phyloP scores from a whole-genome alignment of 1,139 yeast genomes.

The Saccharomycopsis crataegensis region DNA sequence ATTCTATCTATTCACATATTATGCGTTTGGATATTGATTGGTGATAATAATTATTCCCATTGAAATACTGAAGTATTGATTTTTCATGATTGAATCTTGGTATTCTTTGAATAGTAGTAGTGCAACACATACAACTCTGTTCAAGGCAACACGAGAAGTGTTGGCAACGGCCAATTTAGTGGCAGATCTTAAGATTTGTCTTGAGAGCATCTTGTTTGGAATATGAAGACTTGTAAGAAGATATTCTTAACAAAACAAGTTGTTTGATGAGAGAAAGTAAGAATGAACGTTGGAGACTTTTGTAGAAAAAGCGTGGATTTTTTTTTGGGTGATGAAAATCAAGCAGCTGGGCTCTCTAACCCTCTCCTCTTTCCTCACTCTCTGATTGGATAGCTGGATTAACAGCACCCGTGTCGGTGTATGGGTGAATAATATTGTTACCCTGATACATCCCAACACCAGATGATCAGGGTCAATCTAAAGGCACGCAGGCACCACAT shows the following conservation, averaged over 20 bases:
- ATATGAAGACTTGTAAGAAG: slow-evolving; percentile 3
- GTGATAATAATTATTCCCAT: not conserved
- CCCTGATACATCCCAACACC: no score
- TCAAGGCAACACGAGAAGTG: slow-evolving; percentile 18
- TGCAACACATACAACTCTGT: slow-evolving; percentile 17
- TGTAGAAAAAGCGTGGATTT: not conserved
- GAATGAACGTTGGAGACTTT: not conserved
- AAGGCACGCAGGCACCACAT: no score
- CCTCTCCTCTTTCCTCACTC: not conserved
- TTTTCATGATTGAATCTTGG: no score
- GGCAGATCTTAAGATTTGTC: slow-evolving; percentile 20
- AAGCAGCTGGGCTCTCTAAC: not conserved
- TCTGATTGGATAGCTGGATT: not conserved
- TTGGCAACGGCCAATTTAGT: slow-evolving; percentile 18
- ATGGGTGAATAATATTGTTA: no score
- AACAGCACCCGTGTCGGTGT: not conserved
- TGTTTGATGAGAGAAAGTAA: not conserved
- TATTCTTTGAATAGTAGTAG: no score
- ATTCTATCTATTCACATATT: no score
- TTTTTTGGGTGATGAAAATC: not conserved
- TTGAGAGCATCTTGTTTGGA: slow-evolving; percentile 18
- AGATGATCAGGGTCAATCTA: no score
- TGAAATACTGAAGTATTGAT: not conserved
- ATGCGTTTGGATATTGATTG: not conserved
- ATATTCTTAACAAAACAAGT: not conserved